phyloP scores from a whole-genome alignment of 352 stramenopile genomes.

The Phytophthora ohioensis region DNA sequence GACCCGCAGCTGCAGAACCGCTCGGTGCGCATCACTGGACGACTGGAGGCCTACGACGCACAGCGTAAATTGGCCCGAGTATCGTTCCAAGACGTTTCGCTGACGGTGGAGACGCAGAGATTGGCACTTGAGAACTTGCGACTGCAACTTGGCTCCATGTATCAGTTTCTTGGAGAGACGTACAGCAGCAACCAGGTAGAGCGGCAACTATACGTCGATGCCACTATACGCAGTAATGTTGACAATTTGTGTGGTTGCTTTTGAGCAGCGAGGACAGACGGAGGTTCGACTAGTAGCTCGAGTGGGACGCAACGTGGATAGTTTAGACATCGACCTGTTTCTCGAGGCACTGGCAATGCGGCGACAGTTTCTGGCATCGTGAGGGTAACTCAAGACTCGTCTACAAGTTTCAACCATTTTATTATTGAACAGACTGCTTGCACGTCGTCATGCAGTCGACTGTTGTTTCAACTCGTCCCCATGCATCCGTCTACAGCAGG shows the following conservation, averaged over 20 bases:
- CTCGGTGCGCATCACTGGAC: constrained; percentile 81
- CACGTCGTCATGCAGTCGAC: not conserved
- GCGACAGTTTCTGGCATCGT: constrained; percentile 73
- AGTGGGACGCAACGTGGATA: constrained; percentile 81
- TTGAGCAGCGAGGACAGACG: constrained; percentile 21
- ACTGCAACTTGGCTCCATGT: constrained; percentile 78
- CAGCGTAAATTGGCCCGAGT: constrained; percentile 50
- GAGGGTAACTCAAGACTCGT: constrained; percentile 16
- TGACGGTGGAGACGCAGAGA: constrained; percentile 77
- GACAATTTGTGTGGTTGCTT: not conserved
- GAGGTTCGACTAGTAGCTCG: constrained; percentile 75
- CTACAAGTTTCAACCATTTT: constrained; percentile 19
- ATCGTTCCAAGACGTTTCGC: constrained; percentile 70
- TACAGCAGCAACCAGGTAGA: constrained; percentile 45
- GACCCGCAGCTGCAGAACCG: constrained; percentile 72
- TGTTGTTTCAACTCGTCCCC: not conserved
- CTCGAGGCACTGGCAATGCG: constrained; percentile 73
- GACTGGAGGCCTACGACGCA: constrained; percentile 74
- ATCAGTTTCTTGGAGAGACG: constrained; percentile 87
- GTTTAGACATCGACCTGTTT: constrained; percentile 84
- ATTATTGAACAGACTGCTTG: constrained; percentile 19
- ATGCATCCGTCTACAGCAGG: constrained; percentile 61
- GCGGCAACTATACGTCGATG: not conserved
- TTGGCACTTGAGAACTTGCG: constrained; percentile 60
- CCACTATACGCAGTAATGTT: not conserved